Base-by-base conservation (phyloP, 1,284 basidiomycete genomes). In the Tylopilus sp. region DNA sequence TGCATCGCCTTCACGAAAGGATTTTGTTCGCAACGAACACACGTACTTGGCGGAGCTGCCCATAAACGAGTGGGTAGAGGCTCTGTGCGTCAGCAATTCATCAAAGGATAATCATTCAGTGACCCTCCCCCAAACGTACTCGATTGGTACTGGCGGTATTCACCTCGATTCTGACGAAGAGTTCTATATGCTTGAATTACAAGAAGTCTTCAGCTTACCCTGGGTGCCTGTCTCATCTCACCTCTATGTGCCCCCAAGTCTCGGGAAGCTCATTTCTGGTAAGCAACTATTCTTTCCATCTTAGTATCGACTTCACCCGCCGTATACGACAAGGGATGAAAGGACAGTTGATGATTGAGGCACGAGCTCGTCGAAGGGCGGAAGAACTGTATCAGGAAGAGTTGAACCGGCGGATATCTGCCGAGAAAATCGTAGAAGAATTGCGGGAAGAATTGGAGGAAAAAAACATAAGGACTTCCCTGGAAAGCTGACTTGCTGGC, bases 241-340 rank as follows among this genome's bases (percentile, higher is more conserved):
- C 35, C 51, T 71, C 9, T 74, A 72, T 46, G 64, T 74, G 10
- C 71, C 71, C 0, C 66, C 68, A 1, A 54, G 60, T 9, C 56
- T 73, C 8, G 62, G 60, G 33, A 68, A 61, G 43, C 67, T 74
- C 34, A 59, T 74, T 37, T 61, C 66, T 33, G 62, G 71, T 73
- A 50, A 43, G 66, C 39, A 20, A 30, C 7, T 34, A 21, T 44
- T 10, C 20, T 49, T 50, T 21, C 28, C n/a, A 30, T 33, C n/a
- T 42, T 17, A 3, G 38, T 33, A 20, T 36, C 37, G 28, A 46
- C 24, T 45, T 52, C n/a, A 66, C 46, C 20, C 20, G 4, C 20
- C 20, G 4, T 41, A 26, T 33, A n/a, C 44, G 17, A 43, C 46
- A 54, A 68, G 71, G 61, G 51, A 73, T 72, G 72, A 68, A 59